phyloP scores from a whole-genome alignment of 768 basidiomycete species.

The Lentinula lateritia region DNA sequence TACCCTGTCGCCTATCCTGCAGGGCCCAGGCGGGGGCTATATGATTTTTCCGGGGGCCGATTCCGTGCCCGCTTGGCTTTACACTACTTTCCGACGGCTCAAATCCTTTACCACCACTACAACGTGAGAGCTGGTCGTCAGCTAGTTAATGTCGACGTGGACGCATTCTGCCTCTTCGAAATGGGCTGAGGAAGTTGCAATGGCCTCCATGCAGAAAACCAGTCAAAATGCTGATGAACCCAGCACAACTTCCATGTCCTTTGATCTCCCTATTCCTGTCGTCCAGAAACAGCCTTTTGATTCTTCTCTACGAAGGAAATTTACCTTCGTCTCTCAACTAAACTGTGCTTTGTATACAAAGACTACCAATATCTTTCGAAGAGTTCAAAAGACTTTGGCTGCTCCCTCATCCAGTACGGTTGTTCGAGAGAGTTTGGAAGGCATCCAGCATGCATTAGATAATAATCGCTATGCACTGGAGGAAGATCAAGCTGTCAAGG shows the following conservation, averaged over 20 bases:
- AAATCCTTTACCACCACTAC: neutral
- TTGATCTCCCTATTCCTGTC: conserved; percentile 3
- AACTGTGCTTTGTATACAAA: neutral
- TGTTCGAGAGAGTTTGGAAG: neutral
- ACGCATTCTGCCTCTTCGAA: conserved; percentile 5
- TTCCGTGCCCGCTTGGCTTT: neutral
- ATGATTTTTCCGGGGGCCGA: neutral
- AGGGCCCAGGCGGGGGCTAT: neutral
- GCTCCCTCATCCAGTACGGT: conserved; percentile 1
- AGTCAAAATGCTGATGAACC: neutral
- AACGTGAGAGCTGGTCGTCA: neutral
- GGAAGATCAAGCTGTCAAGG: neutral
- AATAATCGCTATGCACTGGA: neutral
- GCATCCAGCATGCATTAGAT: neutral
- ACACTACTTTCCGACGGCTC: neutral
- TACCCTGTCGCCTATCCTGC: neutral
- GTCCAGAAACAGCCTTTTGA: neutral
- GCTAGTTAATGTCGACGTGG: conserved; percentile 6
- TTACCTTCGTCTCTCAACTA: neutral
- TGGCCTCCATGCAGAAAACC: conserved; percentile 1
- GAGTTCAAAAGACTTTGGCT: neutral
- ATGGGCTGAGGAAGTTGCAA: conserved; percentile 7
- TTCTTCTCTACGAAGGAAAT: neutral
- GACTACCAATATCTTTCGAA: neutral
- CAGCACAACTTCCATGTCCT: neutral